Evolutionary conservation across 768 basidiomycete genomes (phyloP), one percentile per base, ranked within the genome.

Genomic region (Termitomyces sp.): DNA sequence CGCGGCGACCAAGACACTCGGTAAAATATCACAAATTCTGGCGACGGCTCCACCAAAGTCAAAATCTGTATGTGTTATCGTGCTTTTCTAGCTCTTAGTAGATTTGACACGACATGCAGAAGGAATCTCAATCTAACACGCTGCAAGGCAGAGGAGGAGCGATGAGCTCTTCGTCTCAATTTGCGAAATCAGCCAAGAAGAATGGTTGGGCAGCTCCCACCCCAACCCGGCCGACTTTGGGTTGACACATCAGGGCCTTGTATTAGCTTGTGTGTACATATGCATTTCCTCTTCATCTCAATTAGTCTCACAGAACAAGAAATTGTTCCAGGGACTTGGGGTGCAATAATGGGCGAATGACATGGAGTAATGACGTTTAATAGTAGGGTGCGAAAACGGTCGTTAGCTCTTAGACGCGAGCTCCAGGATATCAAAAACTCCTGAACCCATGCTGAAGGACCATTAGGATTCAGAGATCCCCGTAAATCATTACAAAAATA

Each of bases 181-280:
- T 69, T 60, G 67, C 71, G 9, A 43, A 65, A 38, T 54, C 58
- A 40, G 62, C 67, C 11, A 36, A 57, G 59, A 67, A 60, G 40
- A 61, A 66, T 32, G 68, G 70, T n/a, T 70, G 71, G 71, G 62
- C 63, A 15, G 55, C 69, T 9, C 65, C 67, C 10, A 69, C 69
- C 4, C 65, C 71, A n/a, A 63, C 65, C 32, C 67, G 62, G n/a
- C 64, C 68, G 43, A 50, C 66, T 38, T 65, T 69, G 46, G 51
- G 43, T 25, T 57, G n/a, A 52, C 5, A 11, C 6, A 42, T 40
- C 9, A 5, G 17, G 31, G 15, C 8, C n/a, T 42, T 49, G 8
- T 20, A 9, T 11, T 57, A 47, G n/a, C 8, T 32, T 11, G 31
- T 20, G 32, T 38, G 25, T 37, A 34, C 46, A 47, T 10, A 12